A percentile compares a stretch with the other conserved stretches of the same genome.
Evolutionary conservation across 164 flowering plant species (phyloP).

Genomic region (Litsea cubeba): DNA sequence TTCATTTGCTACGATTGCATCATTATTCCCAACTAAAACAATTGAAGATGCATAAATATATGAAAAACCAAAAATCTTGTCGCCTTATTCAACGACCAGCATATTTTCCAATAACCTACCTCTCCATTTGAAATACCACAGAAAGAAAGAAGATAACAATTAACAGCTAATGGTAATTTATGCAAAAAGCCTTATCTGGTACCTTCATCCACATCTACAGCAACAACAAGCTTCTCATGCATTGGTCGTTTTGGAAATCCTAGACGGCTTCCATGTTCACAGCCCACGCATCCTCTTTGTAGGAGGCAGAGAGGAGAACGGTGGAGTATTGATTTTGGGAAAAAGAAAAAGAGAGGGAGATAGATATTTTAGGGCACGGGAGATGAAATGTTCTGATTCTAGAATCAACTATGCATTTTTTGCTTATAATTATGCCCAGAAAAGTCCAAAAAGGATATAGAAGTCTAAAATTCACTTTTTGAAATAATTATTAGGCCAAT

Average conservation of each 20-base stretch:
- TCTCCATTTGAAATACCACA: neutral
- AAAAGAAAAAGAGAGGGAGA: too few species aligned
- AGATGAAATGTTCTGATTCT: too few species aligned
- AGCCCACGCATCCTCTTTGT: too few species aligned
- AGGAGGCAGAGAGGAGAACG: too few species aligned
- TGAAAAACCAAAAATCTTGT: neutral
- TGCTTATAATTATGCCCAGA: too few species aligned
- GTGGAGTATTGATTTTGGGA: too few species aligned
- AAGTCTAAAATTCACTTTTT: too few species aligned
- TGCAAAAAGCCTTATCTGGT: constrained; percentile 3
- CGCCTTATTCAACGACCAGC: neutral
- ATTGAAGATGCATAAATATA: too few species aligned
- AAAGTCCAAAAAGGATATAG: too few species aligned
- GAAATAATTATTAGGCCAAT: too few species aligned
- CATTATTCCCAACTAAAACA: neutral
- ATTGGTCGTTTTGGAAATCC: constrained; percentile 23
- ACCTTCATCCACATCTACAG: constrained; percentile 93
- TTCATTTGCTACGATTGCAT: neutral
- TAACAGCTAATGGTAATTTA: neutral
- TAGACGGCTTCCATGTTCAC: constrained; percentile 32
- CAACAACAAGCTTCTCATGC: constrained; percentile 58
- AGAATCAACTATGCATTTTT: too few species aligned
- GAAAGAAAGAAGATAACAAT: neutral
- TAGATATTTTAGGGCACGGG: too few species aligned
- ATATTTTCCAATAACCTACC: neutral